Percentiles rank a stretch among this genome's conserved stretches.
phyloP scores from a whole-genome alignment of 345 rosid species.

The Eucalyptus coolabah region DNA sequence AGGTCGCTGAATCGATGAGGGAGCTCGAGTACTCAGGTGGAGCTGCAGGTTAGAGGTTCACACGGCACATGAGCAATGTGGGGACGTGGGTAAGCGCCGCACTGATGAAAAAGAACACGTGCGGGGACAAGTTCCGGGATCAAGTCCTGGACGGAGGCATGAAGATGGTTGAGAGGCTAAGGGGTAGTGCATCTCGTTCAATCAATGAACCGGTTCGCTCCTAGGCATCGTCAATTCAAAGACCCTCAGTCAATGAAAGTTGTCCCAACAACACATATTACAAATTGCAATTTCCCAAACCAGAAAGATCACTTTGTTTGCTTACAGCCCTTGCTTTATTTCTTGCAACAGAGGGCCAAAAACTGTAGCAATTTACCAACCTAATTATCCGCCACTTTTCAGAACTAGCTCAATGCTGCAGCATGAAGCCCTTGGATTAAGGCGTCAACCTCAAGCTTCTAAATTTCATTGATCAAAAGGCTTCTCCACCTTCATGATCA shows the following conservation, averaged over 20 bases:
- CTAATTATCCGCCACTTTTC: neutral
- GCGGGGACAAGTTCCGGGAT: neutral
- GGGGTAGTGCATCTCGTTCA: neutral
- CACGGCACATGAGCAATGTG: neutral
- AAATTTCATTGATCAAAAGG: neutral
- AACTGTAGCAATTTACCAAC: neutral
- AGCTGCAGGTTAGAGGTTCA: neutral
- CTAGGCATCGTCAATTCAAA: neutral
- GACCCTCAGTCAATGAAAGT: neutral
- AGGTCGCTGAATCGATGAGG: rapidly evolving
- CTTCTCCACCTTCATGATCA: neutral
- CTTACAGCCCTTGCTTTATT: neutral
- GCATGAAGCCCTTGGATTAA: neutral
- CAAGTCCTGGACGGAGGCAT: neutral
- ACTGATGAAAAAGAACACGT: neutral
- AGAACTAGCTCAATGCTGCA: neutral
- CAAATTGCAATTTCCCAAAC: neutral
- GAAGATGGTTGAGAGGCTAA: neutral
- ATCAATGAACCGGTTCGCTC: neutral
- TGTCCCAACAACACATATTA: neutral
- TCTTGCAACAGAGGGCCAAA: neutral
- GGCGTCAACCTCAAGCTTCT: neutral
- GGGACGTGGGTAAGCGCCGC: neutral
- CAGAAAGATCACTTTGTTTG: neutral
- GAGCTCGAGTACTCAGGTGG: neutral